These are phyloP conservation scores for Podaxis sp. DNA, from an alignment of 768 basidiomycete genomes.

Conservation along the genomic window DNA sequence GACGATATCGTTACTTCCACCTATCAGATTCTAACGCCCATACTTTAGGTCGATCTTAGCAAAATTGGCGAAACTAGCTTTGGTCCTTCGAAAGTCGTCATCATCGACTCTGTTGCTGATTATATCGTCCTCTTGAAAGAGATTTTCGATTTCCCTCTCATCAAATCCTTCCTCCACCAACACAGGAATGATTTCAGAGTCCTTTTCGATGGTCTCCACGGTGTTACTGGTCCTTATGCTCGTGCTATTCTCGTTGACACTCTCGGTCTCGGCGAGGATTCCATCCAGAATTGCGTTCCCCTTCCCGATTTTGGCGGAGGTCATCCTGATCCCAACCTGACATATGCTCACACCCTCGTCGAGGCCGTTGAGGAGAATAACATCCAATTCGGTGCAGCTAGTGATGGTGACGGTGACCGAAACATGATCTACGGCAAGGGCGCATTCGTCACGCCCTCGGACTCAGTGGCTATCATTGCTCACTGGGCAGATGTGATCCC, in stretches of 20 bases:
- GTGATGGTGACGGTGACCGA: conserved; percentile 96
- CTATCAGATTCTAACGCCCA: conserved; percentile 6
- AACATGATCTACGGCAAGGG: conserved; percentile 99
- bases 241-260: conserved; percentile 80
- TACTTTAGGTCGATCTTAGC: conserved; percentile 72
- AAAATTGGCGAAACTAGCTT: conserved; percentile 77
- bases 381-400: conserved; percentile 93
- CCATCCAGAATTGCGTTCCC: conserved; percentile 89
- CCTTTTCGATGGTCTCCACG: conserved; percentile 94
- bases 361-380: conserved; percentile 84
- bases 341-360: conserved; percentile 93
- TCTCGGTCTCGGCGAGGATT: conserved; percentile 76
- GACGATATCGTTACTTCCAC: not conserved
- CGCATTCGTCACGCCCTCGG: conserved; percentile 97
- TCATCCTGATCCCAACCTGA: conserved; percentile 98
- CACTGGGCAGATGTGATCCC: conserved; percentile 93
- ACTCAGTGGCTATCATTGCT: conserved; percentile 98
- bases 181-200: conserved; percentile 74
- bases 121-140: conserved; percentile 80
- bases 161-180: conserved; percentile 80
- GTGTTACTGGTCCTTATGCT: conserved; percentile 97
- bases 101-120: conserved; percentile 93
- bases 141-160: conserved; percentile 94
- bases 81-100: conserved; percentile 81
- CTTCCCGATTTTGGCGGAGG: conserved; percentile 96